Evolutionary conservation across 345 rosid species (phyloP).

Genomic region (Pistacia atlantica): DNA sequence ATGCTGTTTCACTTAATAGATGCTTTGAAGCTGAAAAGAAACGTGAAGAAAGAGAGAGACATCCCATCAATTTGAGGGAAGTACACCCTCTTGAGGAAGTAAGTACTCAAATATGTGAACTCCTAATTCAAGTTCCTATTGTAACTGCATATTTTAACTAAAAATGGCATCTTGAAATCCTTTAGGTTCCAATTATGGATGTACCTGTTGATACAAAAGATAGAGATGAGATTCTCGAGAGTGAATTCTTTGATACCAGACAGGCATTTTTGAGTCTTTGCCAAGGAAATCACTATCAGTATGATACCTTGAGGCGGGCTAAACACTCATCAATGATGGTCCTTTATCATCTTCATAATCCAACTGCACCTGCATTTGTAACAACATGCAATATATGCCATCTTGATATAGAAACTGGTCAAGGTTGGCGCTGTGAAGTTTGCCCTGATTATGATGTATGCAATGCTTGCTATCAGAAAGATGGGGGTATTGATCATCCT

Average conservation of each 20-base stretch:
- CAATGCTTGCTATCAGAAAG: constrained; percentile 82
- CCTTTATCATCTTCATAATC: constrained; percentile 97
- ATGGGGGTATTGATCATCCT: constrained; percentile 83
- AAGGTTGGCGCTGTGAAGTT: constrained; percentile 98
- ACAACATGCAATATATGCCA: constrained; percentile 84
- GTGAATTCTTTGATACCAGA: constrained; percentile 96
- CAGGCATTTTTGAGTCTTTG: constrained; percentile 98
- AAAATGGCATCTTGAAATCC: constrained; percentile 20
- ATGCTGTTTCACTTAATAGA: constrained; percentile 44
- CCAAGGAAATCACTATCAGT: constrained; percentile 99
- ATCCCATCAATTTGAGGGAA: constrained; percentile 78
- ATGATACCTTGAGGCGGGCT: constrained; percentile 96
- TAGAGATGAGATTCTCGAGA: constrained; percentile 95
- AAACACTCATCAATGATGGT: constrained; percentile 99
- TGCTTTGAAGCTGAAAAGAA: constrained; percentile 85
- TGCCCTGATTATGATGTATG: constrained; percentile 98
- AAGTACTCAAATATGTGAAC: constrained; percentile 37
- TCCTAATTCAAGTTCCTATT: constrained; percentile 5
- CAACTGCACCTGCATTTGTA: constrained; percentile 98
- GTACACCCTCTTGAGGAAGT: constrained; percentile 75
- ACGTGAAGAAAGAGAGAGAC: constrained; percentile 84
- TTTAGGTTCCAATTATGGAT: constrained; percentile 69
- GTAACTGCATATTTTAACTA: constrained; percentile 22
- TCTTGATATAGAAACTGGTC: constrained; percentile 96
- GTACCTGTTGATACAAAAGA: constrained; percentile 85